Evolutionary conservation across 805 yeast species (phyloP).

Genomic region (Candida berthetii): DNA sequence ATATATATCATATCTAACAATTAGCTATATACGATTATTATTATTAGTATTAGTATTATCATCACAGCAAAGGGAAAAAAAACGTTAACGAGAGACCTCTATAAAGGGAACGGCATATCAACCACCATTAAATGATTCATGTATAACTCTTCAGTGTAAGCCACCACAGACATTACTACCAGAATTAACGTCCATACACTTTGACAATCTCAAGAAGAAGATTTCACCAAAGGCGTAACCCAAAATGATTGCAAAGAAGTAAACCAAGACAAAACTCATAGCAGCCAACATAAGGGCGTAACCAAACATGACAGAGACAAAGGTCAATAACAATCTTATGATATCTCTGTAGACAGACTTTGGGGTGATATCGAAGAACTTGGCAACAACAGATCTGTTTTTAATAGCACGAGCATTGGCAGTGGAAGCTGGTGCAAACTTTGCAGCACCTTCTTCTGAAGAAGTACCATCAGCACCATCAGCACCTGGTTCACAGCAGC

Average conservation of each 20-base stretch:
- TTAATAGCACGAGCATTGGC: background rate
- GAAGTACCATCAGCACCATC: background rate
- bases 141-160: conserved; percentile 23
- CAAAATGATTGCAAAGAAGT: conserved; percentile 66
- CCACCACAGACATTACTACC: conserved; percentile 21
- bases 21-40: too few relatives aligned
- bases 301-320: conserved; percentile 59
- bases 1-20: too few relatives aligned
- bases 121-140: too few relatives aligned
- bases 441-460: background rate
- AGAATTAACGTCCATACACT: conserved; percentile 27
- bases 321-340: conserved; percentile 48
- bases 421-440: background rate
- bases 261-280: conserved; percentile 61
- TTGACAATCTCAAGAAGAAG: conserved; percentile 53
- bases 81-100: background rate
- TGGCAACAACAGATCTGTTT: conserved; percentile 20
- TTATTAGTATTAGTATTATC: too few relatives aligned
- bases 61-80: too few relatives aligned
- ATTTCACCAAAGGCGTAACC: conserved; percentile 71
- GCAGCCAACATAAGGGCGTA: conserved; percentile 75
- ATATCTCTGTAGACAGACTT: conserved; percentile 41
- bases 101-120: too few relatives aligned
- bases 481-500: background rate
- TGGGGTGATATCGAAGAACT: conserved; percentile 27